Evolutionary conservation across 2,329 filamentous ascomycete species (phyloP), one percentile per base, ranked within the genome.

Genomic region (Venturia nashicola): DNA sequence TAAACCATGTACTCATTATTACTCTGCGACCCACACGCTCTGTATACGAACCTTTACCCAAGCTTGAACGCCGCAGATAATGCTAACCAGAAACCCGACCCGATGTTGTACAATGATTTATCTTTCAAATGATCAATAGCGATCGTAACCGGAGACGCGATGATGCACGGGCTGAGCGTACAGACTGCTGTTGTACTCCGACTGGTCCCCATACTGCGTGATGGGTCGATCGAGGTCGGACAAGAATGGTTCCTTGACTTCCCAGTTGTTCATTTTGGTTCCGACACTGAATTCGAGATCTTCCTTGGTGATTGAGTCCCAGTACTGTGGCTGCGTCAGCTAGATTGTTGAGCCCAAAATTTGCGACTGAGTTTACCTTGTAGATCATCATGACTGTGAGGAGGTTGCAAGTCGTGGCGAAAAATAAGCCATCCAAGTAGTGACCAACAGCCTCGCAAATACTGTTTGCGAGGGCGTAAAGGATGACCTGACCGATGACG

Each of bases 301-400:
- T 77, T 99, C 94, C 72, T 90, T 91, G 27, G 94, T 99, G 75
- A 99, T 99, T 18, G 92, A 97, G 73, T 99, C 94, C 94, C 94
- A 99, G 80, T 96, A 99, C 91, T 94, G 69, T 63, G 57, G 59
- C 34, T 18, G 64, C 6, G 7, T 60, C 27, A 60, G 36, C n/a
- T 42, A 43, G 6, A 9, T 9, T 7, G 3, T 27, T 18, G 5
- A 23, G 36, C n/a, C 23, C 9, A 27, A 34, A 44, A 18, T 18
- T 20, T 20, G n/a, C 14, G 64, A n/a, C 12, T 34, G 14, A 63
- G 72, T 78, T 67, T 76, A 87, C 91, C 88, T 99, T 99, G 83
- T 99, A 99, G 44, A 99, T 87, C 94, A 97, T 99, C 94, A 99
- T 99, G 66, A 99, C 93, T 14, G 87, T 91, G 54, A 99, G 80